phyloP scores from a whole-genome alignment of 208 protist species.

The Zelonia costaricensis region DNA sequence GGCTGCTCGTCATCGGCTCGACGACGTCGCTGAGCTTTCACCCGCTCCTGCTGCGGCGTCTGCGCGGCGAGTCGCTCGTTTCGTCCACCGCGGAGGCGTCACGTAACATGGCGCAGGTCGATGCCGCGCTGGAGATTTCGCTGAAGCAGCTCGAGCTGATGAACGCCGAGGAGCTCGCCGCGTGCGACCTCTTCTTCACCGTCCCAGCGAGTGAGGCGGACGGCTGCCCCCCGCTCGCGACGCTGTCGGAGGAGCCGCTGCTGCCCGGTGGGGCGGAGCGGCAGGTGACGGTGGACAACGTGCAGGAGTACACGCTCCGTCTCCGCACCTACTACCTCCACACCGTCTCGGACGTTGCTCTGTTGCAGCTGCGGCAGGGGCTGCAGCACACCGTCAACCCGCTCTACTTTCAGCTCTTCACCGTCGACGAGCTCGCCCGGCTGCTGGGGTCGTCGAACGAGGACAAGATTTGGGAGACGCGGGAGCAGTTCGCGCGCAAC shows the following conservation, averaged over 20 bases:
- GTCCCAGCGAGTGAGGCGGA: constrained; percentile 39
- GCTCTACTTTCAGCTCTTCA: constrained; percentile 63
- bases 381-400: constrained; percentile 51
- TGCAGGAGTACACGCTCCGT: constrained; percentile 39
- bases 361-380: constrained; percentile 50
- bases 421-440: constrained; percentile 44
- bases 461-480: constrained; percentile 52
- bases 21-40: constrained; percentile 60
- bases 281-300: constrained; percentile 41
- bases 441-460: constrained; percentile 57
- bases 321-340: constrained; percentile 53
- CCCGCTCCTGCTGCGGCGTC: constrained; percentile 48
- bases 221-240: not conserved
- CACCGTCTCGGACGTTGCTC: constrained; percentile 21
- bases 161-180: constrained; percentile 37
- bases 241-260: constrained; percentile 19
- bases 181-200: constrained; percentile 56
- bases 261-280: constrained; percentile 14
- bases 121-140: constrained; percentile 45
- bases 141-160: constrained; percentile 37
- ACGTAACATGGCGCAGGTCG: constrained; percentile 39
- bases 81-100: not conserved
- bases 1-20: constrained; percentile 55
- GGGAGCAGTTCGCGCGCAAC: constrained; percentile 40
- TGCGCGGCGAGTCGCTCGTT: constrained; percentile 42